Conservation (phyloP, 192 early-diverging fungal species). For the Spinellus fusiger region DNA sequence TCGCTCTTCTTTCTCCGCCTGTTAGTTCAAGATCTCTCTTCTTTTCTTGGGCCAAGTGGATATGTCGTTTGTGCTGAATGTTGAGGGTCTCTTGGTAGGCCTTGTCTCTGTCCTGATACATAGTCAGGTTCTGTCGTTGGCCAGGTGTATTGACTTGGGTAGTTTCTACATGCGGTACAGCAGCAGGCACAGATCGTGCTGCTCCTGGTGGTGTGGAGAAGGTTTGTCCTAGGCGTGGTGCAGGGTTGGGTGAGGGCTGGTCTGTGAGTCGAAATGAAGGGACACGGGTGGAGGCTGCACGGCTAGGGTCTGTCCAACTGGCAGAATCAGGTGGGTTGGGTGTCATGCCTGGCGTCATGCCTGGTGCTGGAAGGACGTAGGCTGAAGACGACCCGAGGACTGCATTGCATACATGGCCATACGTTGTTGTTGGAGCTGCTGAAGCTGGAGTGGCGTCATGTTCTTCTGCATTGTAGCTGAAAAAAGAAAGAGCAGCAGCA, state of each 20-base stretch:
- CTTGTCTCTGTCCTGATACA: slow-evolving; percentile 37
- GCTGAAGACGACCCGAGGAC: neutral
- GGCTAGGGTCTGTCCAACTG: neutral
- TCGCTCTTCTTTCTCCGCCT: slow-evolving; percentile 27
- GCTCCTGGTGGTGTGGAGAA: neutral
- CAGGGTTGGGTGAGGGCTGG: neutral
- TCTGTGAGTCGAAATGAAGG: neutral
- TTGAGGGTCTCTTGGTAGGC: slow-evolving; percentile 45
- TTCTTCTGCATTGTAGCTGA: slow-evolving; percentile 4
- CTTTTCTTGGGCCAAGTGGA: slow-evolving; percentile 39
- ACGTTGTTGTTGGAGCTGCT: slow-evolving; percentile 13
- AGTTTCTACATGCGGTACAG: slow-evolving; percentile 2
- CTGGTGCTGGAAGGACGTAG: neutral
- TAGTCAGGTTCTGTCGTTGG: slow-evolving; percentile 25
- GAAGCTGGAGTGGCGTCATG: slow-evolving; percentile 4
- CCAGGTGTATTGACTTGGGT: slow-evolving; percentile 1
- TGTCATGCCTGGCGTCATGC: no score
- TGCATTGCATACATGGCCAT: slow-evolving; percentile 14
- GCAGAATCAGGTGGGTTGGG: neutral
- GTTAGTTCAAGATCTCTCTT: slow-evolving; percentile 30
- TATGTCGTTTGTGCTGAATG: slow-evolving; percentile 40
- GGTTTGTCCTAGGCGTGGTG: neutral
- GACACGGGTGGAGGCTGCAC: neutral
- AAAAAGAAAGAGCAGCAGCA: neutral
- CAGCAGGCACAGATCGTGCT: neutral